Percentiles rank a stretch among this genome's conserved stretches.
Conservation (phyloP, 768 basidiomycete genomes). For the Lentinus brumalis region DNA sequence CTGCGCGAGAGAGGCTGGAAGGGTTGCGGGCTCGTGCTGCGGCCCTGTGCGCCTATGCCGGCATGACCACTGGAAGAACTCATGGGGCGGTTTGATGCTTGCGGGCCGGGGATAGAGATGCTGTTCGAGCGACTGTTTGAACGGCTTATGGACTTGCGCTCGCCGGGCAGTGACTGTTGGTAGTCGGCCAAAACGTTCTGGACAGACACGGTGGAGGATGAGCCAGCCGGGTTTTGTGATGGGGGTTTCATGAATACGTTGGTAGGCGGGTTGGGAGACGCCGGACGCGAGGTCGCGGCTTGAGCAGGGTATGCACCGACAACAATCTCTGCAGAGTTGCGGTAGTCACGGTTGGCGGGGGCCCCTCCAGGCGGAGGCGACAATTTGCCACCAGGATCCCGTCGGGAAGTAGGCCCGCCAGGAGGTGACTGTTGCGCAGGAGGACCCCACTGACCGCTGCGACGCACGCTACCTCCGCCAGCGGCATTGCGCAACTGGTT, state of each 20-base stretch:
- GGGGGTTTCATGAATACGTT: constrained; percentile 78
- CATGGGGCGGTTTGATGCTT: constrained; percentile 41
- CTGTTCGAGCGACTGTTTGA: constrained; percentile 46
- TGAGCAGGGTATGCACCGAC: constrained; percentile 70
- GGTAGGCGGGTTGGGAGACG: constrained; percentile 73
- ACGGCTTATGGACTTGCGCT: constrained; percentile 62
- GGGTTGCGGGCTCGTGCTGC: constrained; percentile 64
- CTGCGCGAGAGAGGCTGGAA: constrained; percentile 44
- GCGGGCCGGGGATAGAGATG: constrained; percentile 24
- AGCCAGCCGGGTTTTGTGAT: constrained; percentile 33
- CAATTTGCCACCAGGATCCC: constrained; percentile 26
- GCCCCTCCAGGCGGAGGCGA: constrained; percentile 41
- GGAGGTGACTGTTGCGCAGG: constrained; percentile 21
- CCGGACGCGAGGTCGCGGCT: constrained; percentile 62
- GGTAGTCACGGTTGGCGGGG: constrained; percentile 56
- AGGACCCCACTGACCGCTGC: constrained; percentile 34
- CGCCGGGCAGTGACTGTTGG: constrained; percentile 86
- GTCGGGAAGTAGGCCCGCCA: constrained; percentile 10
- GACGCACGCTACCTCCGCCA: constrained; percentile 49
- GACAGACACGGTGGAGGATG: constrained; percentile 55
- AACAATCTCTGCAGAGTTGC: constrained; percentile 72
- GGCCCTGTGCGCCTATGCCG: constrained; percentile 80
- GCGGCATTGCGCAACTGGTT: constrained; percentile 44
- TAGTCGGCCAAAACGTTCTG: constrained; percentile 78
- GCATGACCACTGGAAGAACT: constrained; percentile 66